These are phyloP conservation scores for Aspergillus ustus DNA, from an alignment of 2,329 filamentous ascomycete genomes.

Conservation along the genomic window DNA sequence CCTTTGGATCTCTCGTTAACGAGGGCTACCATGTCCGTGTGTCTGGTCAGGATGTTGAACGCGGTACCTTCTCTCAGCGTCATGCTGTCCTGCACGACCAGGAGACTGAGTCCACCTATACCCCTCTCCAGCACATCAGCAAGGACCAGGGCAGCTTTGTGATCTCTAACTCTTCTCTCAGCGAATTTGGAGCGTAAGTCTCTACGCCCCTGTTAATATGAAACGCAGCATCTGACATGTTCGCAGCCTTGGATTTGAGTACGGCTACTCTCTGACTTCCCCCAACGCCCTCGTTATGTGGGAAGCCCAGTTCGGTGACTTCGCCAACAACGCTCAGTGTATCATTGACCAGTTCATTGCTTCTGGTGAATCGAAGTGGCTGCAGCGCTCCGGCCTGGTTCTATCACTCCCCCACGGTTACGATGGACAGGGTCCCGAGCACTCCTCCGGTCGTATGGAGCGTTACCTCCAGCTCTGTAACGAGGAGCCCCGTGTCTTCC, in stretches of 20 bases:
- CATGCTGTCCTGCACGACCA: conserved; percentile 98
- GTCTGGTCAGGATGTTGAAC: conserved; percentile 97
- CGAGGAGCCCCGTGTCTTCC: conserved; percentile 94
- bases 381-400: conserved; percentile 94
- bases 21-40: conserved; percentile 98
- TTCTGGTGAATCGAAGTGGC: conserved; percentile 97
- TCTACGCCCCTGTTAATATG: background rate
- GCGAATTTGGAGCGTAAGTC: conserved; percentile 68
- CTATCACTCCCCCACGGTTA: conserved; percentile 97
- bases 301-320: conserved; percentile 99
- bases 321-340: conserved; percentile 98
- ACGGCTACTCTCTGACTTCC: conserved; percentile 95
- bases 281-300: conserved; percentile 98
- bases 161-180: conserved; percentile 92
- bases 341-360: conserved; percentile 99
- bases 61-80: conserved; percentile 98
- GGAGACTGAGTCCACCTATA: conserved; percentile 90
- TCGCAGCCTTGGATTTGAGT: conserved; percentile 89
- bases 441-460: conserved; percentile 96
- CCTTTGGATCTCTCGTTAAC: conserved; percentile 85
- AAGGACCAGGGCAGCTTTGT: conserved; percentile 94
- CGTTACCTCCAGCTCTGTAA: conserved; percentile 97
- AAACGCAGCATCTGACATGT: conserved; percentile 56
- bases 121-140: conserved; percentile 84
- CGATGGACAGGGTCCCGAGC: conserved; percentile 96